Evolutionary conservation across 495 filamentous ascomycete species (phyloP).

Genomic region (Acidomyces sp.): DNA sequence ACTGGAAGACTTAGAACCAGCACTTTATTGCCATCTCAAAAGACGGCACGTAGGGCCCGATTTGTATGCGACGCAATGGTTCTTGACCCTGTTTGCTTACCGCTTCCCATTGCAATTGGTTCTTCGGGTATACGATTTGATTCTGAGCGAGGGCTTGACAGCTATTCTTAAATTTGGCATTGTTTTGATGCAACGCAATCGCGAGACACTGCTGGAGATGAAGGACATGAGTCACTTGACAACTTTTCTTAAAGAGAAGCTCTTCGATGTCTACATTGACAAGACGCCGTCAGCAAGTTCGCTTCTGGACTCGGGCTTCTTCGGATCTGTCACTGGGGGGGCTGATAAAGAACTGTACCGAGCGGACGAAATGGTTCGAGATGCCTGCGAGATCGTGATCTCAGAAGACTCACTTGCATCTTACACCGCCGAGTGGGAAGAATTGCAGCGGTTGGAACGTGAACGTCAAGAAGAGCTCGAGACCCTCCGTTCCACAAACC

Average conservation of each 20-base stretch:
- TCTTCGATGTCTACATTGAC: slow-evolving; percentile 97
- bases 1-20: slow-evolving; percentile 86
- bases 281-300: slow-evolving; percentile 73
- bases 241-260: slow-evolving; percentile 75
- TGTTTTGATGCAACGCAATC: slow-evolving; percentile 89
- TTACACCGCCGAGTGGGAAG: slow-evolving; percentile 86
- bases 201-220: slow-evolving; percentile 63
- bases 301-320: slow-evolving; percentile 92
- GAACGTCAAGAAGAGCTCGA: slow-evolving; percentile 79
- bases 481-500: slow-evolving; percentile 48
- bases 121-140: slow-evolving; percentile 89
- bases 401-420: slow-evolving; percentile 61
- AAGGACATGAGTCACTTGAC: slow-evolving; percentile 80
- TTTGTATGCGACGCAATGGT: slow-evolving; percentile 97
- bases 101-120: slow-evolving; percentile 94
- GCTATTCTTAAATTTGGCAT: slow-evolving; percentile 88
- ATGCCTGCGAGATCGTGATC: slow-evolving; percentile 83
- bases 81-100: slow-evolving; percentile 97
- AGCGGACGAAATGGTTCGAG: slow-evolving; percentile 82
- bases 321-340: slow-evolving; percentile 67
- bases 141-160: slow-evolving; percentile 87
- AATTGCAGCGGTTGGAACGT: slow-evolving; percentile 61
- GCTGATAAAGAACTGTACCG: slow-evolving; percentile 92
- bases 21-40: slow-evolving; percentile 86
- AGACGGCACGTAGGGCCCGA: slow-evolving; percentile 78